Conservation (phyloP, 202 grass and related monocot genomes). For the Setaria italica region DNA sequence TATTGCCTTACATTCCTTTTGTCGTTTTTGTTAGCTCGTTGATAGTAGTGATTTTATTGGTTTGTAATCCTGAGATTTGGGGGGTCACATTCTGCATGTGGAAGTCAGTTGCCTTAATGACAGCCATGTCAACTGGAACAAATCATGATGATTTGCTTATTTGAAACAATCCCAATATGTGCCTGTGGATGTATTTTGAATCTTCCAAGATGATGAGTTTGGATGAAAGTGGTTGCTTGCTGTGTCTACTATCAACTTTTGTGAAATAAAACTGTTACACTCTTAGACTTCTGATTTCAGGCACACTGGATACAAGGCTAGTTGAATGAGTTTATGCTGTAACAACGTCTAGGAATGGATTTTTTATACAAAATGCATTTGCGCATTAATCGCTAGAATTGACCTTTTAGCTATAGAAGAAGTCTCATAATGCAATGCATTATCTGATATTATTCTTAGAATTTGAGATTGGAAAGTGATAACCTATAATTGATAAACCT, state of each 20-base stretch:
- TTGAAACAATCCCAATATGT: not conserved
- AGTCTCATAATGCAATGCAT: not conserved
- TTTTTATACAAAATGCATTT: not conserved
- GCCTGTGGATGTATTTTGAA: conserved; percentile 16
- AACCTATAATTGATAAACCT: not conserved
- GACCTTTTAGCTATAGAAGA: not conserved
- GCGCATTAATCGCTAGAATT: not conserved
- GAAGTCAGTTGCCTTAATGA: not conserved
- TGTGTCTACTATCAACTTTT: not conserved
- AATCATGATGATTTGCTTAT: not conserved
- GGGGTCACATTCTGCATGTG: not conserved
- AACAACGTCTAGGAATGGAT: not conserved
- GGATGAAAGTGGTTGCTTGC: not conserved
- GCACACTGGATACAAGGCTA: not conserved
- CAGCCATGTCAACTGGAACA: not conserved
- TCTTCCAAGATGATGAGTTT: not conserved
- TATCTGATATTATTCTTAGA: not conserved
- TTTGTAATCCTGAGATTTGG: not conserved
- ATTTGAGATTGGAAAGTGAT: not conserved
- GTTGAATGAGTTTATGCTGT: not conserved
- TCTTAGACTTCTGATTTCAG: not conserved
- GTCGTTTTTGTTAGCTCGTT: conserved; percentile 11
- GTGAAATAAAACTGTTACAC: not conserved
- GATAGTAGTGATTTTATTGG: not conserved
- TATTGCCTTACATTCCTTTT: not conserved